Base-by-base conservation (phyloP, 2,329 filamentous ascomycete species). In the Pochonia chlamydosporia region DNA sequence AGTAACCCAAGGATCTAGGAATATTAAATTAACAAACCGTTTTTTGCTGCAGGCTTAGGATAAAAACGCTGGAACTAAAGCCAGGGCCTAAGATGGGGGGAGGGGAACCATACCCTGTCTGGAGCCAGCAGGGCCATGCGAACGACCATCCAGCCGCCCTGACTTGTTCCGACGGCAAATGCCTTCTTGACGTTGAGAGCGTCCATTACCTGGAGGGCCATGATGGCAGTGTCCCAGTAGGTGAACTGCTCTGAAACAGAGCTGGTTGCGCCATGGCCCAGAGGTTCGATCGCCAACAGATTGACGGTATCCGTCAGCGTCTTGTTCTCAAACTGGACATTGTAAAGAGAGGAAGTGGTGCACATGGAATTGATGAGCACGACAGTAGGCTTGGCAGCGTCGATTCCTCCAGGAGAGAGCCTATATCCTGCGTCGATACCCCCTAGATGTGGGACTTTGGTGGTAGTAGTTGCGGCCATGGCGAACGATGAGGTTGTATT, bases 121-220 rank as follows among this genome's bases (percentile, higher is more conserved):
- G 74, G 74, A 5, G 70, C 73, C 39, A 78, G 54, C 18, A 79
- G 62, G 3, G 74, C 75, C 70, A 78, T 76, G 14, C 74, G 66
- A 3, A 65, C 59, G 3, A 70, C 68, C 20, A 78, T 66, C 73
- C 73, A 78, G 3, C 74, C 75, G 20, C 75, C 75, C 57, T 77
- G 73, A 46, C 71, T 75, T 8, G 73, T 76, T 16, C 75, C 75
- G 8, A 78, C 57, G 1, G 70, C 68, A 51, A 75, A 78, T 0
- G 72, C 74, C 63, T 71, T 72, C 16, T 64, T 44, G 23, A 78
- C 65, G 2, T 66, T 65, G 3, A 79, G 64, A 5, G 66, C 66
- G 33, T 79, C 71, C 67, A 82, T 66, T 2, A 78, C 75, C 61
- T 82, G 76, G 8, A 79, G 61, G 10, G 72, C 71, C 72, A 82